Evolutionary conservation across 768 basidiomycete species (phyloP).

Genomic region (Podaxis sp.): DNA sequence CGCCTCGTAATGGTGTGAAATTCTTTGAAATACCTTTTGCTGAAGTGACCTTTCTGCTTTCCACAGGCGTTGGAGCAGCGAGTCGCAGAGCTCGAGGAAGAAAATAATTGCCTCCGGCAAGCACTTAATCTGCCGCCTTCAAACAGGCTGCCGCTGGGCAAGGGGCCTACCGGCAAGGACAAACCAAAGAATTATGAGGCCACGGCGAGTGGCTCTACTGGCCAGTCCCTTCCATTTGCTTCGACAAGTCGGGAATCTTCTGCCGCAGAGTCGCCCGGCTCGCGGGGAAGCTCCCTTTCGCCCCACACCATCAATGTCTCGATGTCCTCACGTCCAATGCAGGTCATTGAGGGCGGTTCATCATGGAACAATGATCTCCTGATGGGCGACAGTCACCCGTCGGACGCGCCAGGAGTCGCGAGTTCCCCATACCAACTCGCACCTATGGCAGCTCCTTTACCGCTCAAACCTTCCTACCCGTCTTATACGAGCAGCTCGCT

Average conservation of each 20-base stretch:
- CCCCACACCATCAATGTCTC: slow-evolving; percentile 56
- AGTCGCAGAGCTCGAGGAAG: slow-evolving; percentile 81
- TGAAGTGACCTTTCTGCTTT: slow-evolving; percentile 28
- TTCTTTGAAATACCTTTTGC: slow-evolving; percentile 34
- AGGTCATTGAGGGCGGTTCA: slow-evolving; percentile 45
- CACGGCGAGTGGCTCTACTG: background rate
- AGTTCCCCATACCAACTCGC: slow-evolving; percentile 45
- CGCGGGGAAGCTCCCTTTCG: slow-evolving; percentile 62
- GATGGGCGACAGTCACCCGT: slow-evolving; percentile 42
- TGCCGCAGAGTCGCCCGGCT: slow-evolving; percentile 42
- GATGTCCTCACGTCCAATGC: slow-evolving; percentile 43
- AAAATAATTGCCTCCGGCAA: slow-evolving; percentile 73
- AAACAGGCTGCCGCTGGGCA: slow-evolving; percentile 69
- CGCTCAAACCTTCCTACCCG: slow-evolving; percentile 48
- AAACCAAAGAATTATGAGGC: slow-evolving; percentile 58
- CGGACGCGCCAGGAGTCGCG: slow-evolving; percentile 39
- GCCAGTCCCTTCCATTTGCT: slow-evolving; percentile 29
- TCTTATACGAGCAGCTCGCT: slow-evolving; percentile 38
- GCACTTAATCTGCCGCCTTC: slow-evolving; percentile 75
- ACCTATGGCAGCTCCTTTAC: slow-evolving; percentile 45
- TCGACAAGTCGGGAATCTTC: slow-evolving; percentile 45
- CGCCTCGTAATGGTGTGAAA: slow-evolving; percentile 33
- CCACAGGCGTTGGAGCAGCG: slow-evolving; percentile 76
- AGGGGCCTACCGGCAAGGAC: slow-evolving; percentile 87
- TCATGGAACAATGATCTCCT: slow-evolving; percentile 59